These are phyloP conservation scores for Umbelopsis sp. DNA, from an alignment of 192 early-diverging fungal species.

Conservation along the genomic window DNA sequence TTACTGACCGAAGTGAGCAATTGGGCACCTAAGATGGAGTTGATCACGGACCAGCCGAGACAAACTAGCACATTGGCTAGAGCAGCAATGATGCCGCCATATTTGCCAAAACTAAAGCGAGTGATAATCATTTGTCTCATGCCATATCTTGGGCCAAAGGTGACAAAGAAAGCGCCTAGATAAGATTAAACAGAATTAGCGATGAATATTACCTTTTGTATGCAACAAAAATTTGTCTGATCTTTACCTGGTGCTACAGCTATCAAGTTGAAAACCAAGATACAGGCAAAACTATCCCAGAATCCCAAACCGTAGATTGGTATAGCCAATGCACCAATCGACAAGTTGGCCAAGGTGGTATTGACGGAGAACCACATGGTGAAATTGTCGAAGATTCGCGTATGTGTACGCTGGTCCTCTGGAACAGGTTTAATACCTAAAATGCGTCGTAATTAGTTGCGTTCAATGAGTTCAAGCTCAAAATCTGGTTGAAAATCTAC, in stretches of 20 bases:
- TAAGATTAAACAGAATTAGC: background rate
- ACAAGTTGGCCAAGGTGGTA: background rate
- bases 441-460: background rate
- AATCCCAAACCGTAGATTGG: conserved; percentile 4
- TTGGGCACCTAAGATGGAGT: conserved; percentile 21
- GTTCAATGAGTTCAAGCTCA: background rate
- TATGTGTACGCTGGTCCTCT: conserved; percentile 1
- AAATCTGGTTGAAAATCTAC: background rate
- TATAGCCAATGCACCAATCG: conserved; percentile 2
- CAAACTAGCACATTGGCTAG: conserved; percentile 1
- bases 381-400: background rate
- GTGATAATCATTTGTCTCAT: conserved; percentile 16
- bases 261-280: background rate
- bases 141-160: conserved; percentile 15
- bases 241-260: conserved; percentile 5
- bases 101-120: conserved; percentile 9
- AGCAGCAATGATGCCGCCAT: conserved; percentile 10
- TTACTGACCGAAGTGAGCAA: conserved; percentile 14
- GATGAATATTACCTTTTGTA: background rate
- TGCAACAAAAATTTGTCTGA: background rate
- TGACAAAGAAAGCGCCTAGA: conserved; percentile 14
- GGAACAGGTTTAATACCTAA: conserved; percentile 5
- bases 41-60: conserved; percentile 27
- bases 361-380: conserved; percentile 17
- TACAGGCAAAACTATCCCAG: conserved; percentile 4